Base-by-base conservation (phyloP, 192 early-diverging fungal genomes). In the Backusella liffmaniae region DNA sequence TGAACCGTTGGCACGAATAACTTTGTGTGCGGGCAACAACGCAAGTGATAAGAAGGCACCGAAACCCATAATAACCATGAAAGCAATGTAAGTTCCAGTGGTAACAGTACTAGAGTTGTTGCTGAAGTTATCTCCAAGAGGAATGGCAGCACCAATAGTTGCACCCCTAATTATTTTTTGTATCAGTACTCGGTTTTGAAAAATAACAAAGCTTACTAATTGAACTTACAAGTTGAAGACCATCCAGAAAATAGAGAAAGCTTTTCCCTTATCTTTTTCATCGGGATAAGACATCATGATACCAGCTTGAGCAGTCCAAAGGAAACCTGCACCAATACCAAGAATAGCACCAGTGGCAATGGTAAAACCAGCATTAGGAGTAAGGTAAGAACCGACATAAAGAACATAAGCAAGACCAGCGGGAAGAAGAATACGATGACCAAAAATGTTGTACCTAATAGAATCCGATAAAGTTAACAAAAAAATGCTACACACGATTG, bases 201-300 rank as follows among this genome's bases (percentile, higher is more conserved):
- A 39, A 62, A 42, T 39, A 10, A 34, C 29, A 41, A 73, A 65
- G 13, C 13, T 12, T 66, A 39, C 37, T 23, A 29, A 67, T 62
- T 9, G 23, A 62, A 62, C 56, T 62, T 62, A 62, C 77, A 91
- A 81, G 77, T 86, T 86, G 86, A 95, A 97, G 59, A 96, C 93
- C 72, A 90, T 85, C 95, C 95, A 97, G 88, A 97, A 97, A 29
- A 91, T 84, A 16, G 92, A 91, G 62, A 97, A 94, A 78, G 87
- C 95, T 66, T 86, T 90, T 35, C 93, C 94, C 83, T 95, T 95
- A 66, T 93, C 87, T n/a, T 90, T 77, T 79, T 96, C 94, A 7
- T 84, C 84, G 12, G 95, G 94, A 82, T 97, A 95, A 72, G 95
- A 91, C 79, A 93, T 86, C 91, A 94, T 93, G 77, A 96, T 93